Base-by-base conservation (phyloP, 768 basidiomycete genomes). In the Boletus tylopilopsis region DNA sequence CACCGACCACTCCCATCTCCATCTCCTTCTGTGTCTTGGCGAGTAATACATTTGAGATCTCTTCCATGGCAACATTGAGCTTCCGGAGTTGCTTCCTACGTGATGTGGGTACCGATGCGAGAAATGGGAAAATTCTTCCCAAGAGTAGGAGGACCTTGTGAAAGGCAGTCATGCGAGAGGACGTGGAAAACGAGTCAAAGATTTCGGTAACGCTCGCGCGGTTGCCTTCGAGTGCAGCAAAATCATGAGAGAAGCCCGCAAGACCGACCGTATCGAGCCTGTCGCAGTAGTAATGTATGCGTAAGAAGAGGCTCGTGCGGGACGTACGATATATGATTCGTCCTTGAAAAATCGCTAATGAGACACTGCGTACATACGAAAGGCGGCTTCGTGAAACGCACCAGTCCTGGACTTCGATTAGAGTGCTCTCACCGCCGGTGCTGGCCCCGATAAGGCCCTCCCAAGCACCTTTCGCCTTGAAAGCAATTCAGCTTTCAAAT, bases 201-300 rank as follows among this genome's bases (percentile, higher is more conserved):
- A 70, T 64, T 6, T 72, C 67, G 3, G 71, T 65, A 6, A 81
- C 69, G 3, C 69, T 50, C 3, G 76, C 65, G 18, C 59, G 60
- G 45, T 77, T 72, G 2, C 81, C 80, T 8, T 76, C 72, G 3
- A 83, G 69, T 0, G 76, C 63, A 15, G 73, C 73, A 52, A 84
- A 84, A 56, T 81, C 69, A 54, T 83, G 76, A 5, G 77, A 76
- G 49, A 83, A 84, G 0, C 80, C 79, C 7, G 78, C 79, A 32
- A 82, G 77, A 9, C 82, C 80, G 43, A 84, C 70, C 1, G 70
- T 74, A 55, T 84, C 82, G 5, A 84, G 66, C 11, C 80, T 81
- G n/a, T 1, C 16, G 30, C 16, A 6, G 2, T 11, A 9, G 15
- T 22, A 3, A 44, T 16, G 25, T 2, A 9, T 18, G 7, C 23